Percentiles rank a stretch among this genome's conserved stretches.
phyloP scores from a whole-genome alignment of 2,329 filamentous ascomycete genomes.

The Venturiaceae sp. region DNA sequence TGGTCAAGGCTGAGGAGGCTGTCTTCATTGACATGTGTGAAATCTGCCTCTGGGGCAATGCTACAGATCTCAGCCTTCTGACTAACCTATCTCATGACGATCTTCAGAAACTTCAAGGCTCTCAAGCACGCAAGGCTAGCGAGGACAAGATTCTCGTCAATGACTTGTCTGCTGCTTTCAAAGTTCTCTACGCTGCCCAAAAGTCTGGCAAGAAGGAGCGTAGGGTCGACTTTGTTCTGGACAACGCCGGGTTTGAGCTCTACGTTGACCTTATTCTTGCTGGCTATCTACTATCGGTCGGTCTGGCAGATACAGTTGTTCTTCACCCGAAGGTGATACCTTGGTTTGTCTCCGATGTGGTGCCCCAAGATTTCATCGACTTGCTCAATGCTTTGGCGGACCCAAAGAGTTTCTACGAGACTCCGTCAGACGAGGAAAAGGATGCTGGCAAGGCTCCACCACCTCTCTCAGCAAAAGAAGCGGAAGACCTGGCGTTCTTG shows the following conservation, averaged over 20 bases:
- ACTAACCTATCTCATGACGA: slow-evolving; percentile 90
- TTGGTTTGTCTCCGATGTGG: slow-evolving; percentile 96
- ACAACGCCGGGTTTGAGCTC: slow-evolving; percentile 95
- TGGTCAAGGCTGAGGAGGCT: slow-evolving; percentile 61
- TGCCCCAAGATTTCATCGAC: slow-evolving; percentile 76
- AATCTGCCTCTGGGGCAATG: slow-evolving; percentile 96
- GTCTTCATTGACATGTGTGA: slow-evolving; percentile 91
- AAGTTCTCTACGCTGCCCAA: slow-evolving; percentile 55
- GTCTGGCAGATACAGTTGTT: slow-evolving; percentile 76
- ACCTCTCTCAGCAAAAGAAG: slow-evolving; percentile 58
- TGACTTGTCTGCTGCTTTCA: slow-evolving; percentile 66
- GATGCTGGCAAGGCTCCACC: slow-evolving; percentile 44
- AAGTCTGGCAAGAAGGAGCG: slow-evolving; percentile 54
- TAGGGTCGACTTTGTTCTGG: slow-evolving; percentile 86
- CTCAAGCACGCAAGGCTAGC: slow-evolving; percentile 71
- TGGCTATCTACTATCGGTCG: slow-evolving; percentile 76
- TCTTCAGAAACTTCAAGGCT: slow-evolving; percentile 91
- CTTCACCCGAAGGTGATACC: slow-evolving; percentile 92
- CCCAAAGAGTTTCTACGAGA: slow-evolving; percentile 70
- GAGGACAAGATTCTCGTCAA: slow-evolving; percentile 92
- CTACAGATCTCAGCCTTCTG: slow-evolving; percentile 84
- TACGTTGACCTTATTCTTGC: slow-evolving; percentile 91
- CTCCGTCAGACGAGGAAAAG: slow-evolving; percentile 56
- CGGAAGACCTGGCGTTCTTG: slow-evolving; percentile 59
- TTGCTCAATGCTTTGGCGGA: slow-evolving; percentile 71